A percentile compares a stretch with the other conserved stretches of the same genome.
phyloP scores from a whole-genome alignment of 495 filamentous ascomycete species.

The Aspergillus sparsus region DNA sequence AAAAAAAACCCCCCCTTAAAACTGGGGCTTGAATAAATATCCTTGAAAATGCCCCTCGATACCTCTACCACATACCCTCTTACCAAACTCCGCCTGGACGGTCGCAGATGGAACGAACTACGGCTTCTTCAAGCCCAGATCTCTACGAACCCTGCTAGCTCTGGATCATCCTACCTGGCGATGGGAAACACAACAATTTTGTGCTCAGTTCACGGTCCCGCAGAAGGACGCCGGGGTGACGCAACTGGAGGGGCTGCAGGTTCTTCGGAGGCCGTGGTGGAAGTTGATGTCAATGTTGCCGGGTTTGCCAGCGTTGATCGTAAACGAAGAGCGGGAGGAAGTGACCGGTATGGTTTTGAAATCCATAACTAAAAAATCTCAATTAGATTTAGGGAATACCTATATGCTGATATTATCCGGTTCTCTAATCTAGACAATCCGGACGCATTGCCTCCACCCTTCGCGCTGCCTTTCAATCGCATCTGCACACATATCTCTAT shows the following conservation, averaged over 20 bases:
- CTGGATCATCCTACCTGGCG: constrained; percentile 86
- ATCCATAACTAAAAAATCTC: neutral
- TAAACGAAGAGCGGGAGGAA: constrained; percentile 64
- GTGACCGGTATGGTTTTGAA: constrained; percentile 66
- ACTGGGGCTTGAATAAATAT: constrained; percentile 5
- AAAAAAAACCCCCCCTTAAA: constrained; percentile 4
- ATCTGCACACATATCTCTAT: constrained; percentile 82
- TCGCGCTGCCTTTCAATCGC: constrained; percentile 67
- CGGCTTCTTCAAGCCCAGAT: constrained; percentile 87
- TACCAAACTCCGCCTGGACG: constrained; percentile 85
- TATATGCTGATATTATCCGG: constrained; percentile 22
- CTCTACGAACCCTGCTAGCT: constrained; percentile 84
- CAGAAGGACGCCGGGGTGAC: constrained; percentile 60
- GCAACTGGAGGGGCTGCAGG: constrained; percentile 47
- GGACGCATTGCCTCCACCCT: constrained; percentile 79
- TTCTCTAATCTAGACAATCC: constrained; percentile 59
- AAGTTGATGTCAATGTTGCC: constrained; percentile 82
- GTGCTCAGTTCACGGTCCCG: constrained; percentile 84
- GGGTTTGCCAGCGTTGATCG: constrained; percentile 88
- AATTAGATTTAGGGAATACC: neutral
- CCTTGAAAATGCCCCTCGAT: constrained; percentile 77
- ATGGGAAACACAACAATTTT: constrained; percentile 97
- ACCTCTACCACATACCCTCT: constrained; percentile 80
- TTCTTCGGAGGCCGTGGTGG: constrained; percentile 59
- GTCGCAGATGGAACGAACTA: constrained; percentile 97